A percentile compares a stretch with the other conserved stretches of the same genome.
These are phyloP conservation scores for Beauveria scarabaeidicola DNA, from an alignment of 2,329 filamentous ascomycete species.

Conservation along the genomic window DNA sequence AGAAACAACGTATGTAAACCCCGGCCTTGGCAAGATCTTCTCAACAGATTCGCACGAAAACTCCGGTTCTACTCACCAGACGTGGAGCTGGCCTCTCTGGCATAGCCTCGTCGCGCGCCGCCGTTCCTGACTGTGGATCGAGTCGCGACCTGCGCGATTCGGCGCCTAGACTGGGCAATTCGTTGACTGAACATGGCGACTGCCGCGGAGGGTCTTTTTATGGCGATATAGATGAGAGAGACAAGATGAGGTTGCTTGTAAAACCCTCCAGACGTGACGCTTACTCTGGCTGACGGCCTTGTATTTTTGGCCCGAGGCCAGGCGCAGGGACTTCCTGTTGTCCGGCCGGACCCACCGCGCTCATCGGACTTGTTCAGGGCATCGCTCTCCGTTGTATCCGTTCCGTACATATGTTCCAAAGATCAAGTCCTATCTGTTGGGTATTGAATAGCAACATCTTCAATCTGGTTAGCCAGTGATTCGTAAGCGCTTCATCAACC, in stretches of 20 bases:
- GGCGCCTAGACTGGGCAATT: slow-evolving; percentile 18
- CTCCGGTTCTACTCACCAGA: slow-evolving; percentile 18
- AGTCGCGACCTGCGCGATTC: slow-evolving; percentile 16
- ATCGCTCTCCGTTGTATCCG: neutral
- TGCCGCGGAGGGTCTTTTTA: too few species aligned
- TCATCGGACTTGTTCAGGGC: neutral
- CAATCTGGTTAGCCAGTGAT: neutral
- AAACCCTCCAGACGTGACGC: neutral
- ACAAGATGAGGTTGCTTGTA: neutral
- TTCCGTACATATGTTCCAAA: neutral
- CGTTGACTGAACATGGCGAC: slow-evolving; percentile 17
- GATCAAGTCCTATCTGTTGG: neutral
- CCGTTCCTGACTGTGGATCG: slow-evolving; percentile 10
- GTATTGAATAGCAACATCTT: neutral
- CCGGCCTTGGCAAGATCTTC: neutral
- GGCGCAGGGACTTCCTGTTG: neutral
- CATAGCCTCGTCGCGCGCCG: slow-evolving; percentile 19
- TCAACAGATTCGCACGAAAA: neutral
- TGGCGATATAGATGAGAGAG: neutral
- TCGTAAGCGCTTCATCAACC: neutral
- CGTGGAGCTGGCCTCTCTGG: slow-evolving; percentile 11
- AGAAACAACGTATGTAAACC: neutral
- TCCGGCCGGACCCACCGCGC: neutral
- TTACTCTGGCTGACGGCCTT: neutral
- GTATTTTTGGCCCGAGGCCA: slow-evolving; percentile 2